Conservation (phyloP, 371 early-diverging fungal species). For the Dinochytrium kinnereticum region DNA sequence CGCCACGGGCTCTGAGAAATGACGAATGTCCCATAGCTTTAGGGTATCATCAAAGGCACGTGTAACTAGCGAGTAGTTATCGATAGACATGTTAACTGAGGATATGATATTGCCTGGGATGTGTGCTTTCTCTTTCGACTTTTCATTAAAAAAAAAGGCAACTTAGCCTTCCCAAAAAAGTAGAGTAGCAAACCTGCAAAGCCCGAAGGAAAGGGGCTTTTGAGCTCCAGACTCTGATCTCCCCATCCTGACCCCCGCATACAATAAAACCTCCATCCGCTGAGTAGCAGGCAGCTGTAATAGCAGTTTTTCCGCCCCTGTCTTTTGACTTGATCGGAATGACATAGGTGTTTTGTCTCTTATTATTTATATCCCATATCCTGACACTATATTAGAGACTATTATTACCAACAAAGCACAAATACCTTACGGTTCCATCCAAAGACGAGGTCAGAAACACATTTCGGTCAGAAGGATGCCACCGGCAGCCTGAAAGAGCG, state of each 20-base stretch:
- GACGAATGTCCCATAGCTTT: conserved; percentile 93
- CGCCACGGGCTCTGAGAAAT: conserved; percentile 68
- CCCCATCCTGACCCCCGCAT: conserved; percentile 59
- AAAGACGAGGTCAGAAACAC: conserved; percentile 79
- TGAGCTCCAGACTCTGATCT: conserved; percentile 49
- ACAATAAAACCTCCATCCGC: conserved; percentile 72
- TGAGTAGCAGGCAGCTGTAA: conserved; percentile 71
- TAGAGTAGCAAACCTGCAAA: conserved; percentile 42
- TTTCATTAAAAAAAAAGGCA: background rate
- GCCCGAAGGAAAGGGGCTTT: conserved; percentile 56
- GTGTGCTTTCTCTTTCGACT: conserved; percentile 67
- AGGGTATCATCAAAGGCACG: conserved; percentile 87
- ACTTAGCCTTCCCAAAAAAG: too few relatives aligned
- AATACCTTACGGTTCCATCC: conserved; percentile 81
- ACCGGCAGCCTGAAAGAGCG: conserved; percentile 75
- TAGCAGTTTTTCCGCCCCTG: conserved; percentile 65
- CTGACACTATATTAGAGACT: conserved; percentile 29
- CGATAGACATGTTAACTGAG: conserved; percentile 69
- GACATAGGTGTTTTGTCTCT: conserved; percentile 74
- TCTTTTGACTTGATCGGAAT: conserved; percentile 77
- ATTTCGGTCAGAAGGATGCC: conserved; percentile 78
- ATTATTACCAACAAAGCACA: background rate
- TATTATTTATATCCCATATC: conserved; percentile 85
- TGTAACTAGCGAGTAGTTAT: conserved; percentile 69
- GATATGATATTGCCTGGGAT: conserved; percentile 71